Conservation (phyloP, 441 rosid genomes). For the Erodium moschatum region DNA sequence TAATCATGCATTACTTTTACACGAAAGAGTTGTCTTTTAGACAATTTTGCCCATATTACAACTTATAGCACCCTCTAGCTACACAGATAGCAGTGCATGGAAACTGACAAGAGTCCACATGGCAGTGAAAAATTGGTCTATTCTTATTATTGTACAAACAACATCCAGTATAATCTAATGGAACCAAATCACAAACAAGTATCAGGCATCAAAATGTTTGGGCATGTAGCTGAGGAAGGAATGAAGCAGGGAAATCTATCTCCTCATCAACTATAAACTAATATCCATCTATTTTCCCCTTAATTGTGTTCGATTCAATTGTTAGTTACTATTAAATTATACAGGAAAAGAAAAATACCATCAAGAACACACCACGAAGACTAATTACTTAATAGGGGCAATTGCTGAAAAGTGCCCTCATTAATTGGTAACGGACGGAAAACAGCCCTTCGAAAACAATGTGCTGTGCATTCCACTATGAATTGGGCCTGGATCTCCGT, state of each 20-base stretch:
- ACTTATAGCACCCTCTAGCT: constrained; percentile 4
- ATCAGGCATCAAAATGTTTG: background rate
- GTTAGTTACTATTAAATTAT: background rate
- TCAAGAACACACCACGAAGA: constrained; percentile 2
- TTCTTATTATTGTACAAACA: background rate
- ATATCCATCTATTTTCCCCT: background rate
- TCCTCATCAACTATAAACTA: background rate
- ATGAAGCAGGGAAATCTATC: background rate
- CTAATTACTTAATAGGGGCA: background rate
- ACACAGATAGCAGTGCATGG: background rate
- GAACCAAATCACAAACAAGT: background rate
- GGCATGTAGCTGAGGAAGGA: background rate
- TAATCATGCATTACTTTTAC: background rate
- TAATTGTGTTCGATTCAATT: background rate
- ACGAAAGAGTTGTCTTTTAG: background rate
- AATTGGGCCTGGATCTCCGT: no score
- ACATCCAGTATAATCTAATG: background rate
- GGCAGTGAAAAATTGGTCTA: background rate
- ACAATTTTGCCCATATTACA: background rate
- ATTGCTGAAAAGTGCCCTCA: no score
- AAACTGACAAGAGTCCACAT: background rate
- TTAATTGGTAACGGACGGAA: no score
- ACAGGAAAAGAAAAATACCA: constrained; percentile 1
- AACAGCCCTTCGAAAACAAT: no score
- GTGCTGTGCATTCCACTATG: no score